Conservation (phyloP, 768 basidiomycete genomes). For the Lyophyllum atratum region DNA sequence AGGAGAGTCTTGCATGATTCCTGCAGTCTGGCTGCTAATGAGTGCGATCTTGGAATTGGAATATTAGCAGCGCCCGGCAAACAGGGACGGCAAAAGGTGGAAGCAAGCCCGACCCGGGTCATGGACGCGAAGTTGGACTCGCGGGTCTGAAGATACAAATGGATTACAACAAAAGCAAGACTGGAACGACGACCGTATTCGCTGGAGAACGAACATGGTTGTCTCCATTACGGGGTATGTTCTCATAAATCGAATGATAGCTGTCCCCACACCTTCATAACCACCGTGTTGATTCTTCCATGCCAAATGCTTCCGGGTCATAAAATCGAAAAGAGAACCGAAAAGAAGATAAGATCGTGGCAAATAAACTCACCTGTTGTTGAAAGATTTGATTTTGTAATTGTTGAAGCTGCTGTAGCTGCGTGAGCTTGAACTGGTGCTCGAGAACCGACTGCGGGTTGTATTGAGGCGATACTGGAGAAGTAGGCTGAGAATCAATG, state of each 20-base stretch:
- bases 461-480: slow-evolving; percentile 22
- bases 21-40: slow-evolving; percentile 52
- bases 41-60: slow-evolving; percentile 57
- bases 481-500: slow-evolving; percentile 32
- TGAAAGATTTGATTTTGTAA: slow-evolving; percentile 87
- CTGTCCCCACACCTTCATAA: not conserved
- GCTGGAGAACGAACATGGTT: not conserved
- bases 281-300: not conserved
- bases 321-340: slow-evolving; percentile 1
- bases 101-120: not conserved
- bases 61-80: not conserved
- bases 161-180: not conserved
- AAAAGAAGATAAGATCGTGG: slow-evolving; percentile 2
- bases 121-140: not conserved
- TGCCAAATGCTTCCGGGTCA: not conserved
- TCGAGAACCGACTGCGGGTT: slow-evolving; percentile 60
- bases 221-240: not conserved
- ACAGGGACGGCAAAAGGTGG: not conserved
- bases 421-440: slow-evolving; percentile 77
- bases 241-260: not conserved
- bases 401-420: slow-evolving; percentile 69
- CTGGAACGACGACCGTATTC: not conserved
- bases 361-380: slow-evolving; percentile 83
- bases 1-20: slow-evolving; percentile 35
- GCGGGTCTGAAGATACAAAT: no score